Evolutionary conservation across 441 rosid species (phyloP), one percentile per base, ranked within the genome.

Genomic region (Adansonia gregorii): DNA sequence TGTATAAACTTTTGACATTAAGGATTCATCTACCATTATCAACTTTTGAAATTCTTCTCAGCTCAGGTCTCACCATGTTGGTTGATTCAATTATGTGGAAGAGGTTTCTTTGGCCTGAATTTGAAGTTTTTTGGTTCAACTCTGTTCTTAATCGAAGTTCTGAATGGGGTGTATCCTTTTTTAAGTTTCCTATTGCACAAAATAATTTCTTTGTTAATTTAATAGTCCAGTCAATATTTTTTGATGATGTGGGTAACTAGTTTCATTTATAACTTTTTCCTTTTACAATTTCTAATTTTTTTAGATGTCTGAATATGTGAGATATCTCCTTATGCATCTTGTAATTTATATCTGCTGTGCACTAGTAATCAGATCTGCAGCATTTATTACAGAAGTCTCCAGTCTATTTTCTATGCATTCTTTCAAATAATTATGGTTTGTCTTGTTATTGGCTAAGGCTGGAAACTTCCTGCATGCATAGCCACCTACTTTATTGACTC

Each of bases 141-240:
- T 94, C 99, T 81, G 86, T 97, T 84, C 88, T 93, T 74, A 92
- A 97, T 85, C 93, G 97, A 76, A 97, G 99, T 82, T 91, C 98
- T 64, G 96, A 94, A 79, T 94, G 98, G 99, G 99, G 99, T 79
- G 98, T 97, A 97, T 94, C 99, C 99, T 91, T 65, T 80, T 35
- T 56, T 51, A 70, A 63, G 66, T 75, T 67, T 81, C 73, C 45
- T 58, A 58, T 35, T 14, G 72, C 72, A 20, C 24, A 12, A 39
- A 51, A 10, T 12, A 5, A 27, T 69, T 67, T 70, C 12, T 73
- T 48, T 65, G 35, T 14, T 49, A 69, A 51, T 39, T 77, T 59
- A 31, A 7, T 48, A 24, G 17, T 63, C 5, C 22, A 31, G 48
- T 52, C 4, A n/a, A 5, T 52, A 31, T 31, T 31, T 52, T 70